A percentile compares a stretch with the other conserved stretches of the same genome.
Evolutionary conservation across 352 stramenopile genomes (phyloP).

Genomic region (Plasmopara viticola): DNA sequence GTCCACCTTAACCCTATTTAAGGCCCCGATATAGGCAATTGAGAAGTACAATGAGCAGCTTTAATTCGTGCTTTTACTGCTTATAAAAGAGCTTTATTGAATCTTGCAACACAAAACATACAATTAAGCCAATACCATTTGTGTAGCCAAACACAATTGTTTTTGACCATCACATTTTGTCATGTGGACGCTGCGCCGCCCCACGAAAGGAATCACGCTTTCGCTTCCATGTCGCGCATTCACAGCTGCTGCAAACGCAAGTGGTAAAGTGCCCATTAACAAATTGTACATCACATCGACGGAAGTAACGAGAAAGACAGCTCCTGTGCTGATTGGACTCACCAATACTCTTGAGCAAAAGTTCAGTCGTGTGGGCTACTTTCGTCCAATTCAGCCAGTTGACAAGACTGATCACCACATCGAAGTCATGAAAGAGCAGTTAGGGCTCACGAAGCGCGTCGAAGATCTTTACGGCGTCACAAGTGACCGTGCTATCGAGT

Average conservation of each 20-base stretch:
- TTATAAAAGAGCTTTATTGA: too few species aligned
- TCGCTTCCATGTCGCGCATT: constrained; percentile 18
- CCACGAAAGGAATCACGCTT: constrained; percentile 3
- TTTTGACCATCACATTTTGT: not conserved
- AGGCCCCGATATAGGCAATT: too few species aligned
- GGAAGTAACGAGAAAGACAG: constrained; percentile 52
- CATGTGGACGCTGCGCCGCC: constrained; percentile 22
- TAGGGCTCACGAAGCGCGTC: constrained; percentile 40
- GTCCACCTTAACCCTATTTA: too few species aligned
- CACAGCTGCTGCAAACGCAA: constrained; percentile 30
- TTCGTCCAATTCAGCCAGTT: constrained; percentile 62
- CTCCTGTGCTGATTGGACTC: constrained; percentile 62
- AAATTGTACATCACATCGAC: constrained; percentile 69
- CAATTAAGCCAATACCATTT: too few species aligned
- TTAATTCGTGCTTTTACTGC: too few species aligned
- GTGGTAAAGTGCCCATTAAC: constrained; percentile 46
- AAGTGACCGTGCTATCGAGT: constrained; percentile 43
- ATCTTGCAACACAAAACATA: too few species aligned
- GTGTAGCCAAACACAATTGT: too few species aligned
- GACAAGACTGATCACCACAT: constrained; percentile 50
- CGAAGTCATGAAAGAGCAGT: constrained; percentile 57
- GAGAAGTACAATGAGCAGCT: too few species aligned
- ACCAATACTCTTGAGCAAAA: constrained; percentile 69
- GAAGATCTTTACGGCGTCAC: constrained; percentile 50
- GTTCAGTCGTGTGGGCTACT: constrained; percentile 66